Evolutionary conservation across 768 basidiomycete species (phyloP).

Genomic region (Boletus bicolor): DNA sequence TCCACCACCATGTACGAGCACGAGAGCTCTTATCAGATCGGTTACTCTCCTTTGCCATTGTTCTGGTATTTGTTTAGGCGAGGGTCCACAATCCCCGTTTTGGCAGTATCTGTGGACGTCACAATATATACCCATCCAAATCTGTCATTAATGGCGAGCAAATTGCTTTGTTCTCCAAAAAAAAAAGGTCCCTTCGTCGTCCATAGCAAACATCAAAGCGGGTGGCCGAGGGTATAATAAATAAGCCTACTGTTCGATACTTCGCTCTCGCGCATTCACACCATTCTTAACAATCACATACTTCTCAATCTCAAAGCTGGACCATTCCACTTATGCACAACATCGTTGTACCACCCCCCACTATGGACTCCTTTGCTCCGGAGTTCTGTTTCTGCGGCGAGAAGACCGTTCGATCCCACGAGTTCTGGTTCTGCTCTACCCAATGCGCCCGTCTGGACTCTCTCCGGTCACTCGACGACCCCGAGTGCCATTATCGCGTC

Average conservation of each 20-base stretch:
- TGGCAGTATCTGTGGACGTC: constrained; percentile 1
- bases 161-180: constrained; percentile 11
- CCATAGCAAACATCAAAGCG: constrained; percentile 14
- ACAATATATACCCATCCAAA: not conserved
- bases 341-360: constrained; percentile 7
- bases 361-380: constrained; percentile 10
- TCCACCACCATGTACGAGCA: not conserved
- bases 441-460: constrained; percentile 28
- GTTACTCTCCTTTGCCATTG: not conserved
- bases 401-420: constrained; percentile 22
- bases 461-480: constrained; percentile 22
- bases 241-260: not conserved
- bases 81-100: constrained; percentile 5
- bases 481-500: constrained; percentile 27
- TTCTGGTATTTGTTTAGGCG: not conserved
- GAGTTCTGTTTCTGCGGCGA: constrained; percentile 27
- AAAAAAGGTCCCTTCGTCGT: not conserved
- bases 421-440: constrained; percentile 30
- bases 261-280: not conserved
- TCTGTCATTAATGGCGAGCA: not conserved
- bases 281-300: not conserved
- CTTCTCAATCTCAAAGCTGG: not conserved
- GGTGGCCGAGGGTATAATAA: constrained; percentile 9
- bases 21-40: not conserved
- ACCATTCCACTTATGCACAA: not conserved